Conservation (phyloP, 2,329 filamentous ascomycete species). For the Fusarium circinatum region DNA sequence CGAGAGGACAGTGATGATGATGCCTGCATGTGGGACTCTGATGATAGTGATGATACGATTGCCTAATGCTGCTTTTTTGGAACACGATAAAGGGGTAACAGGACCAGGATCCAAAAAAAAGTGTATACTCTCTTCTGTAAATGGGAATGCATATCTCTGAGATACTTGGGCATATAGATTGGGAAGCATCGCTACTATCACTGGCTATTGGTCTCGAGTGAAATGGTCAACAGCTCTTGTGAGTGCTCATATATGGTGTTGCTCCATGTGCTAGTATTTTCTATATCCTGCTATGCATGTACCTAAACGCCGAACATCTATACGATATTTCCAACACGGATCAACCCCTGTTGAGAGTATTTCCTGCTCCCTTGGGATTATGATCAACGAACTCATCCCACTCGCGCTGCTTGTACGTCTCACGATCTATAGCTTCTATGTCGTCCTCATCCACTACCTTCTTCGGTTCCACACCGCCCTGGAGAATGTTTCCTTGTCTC, state of each 20-base stretch:
- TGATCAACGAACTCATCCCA: conserved; percentile 97
- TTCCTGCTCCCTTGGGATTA: conserved; percentile 85
- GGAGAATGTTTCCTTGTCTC: conserved; percentile 85
- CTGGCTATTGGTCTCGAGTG: neutral
- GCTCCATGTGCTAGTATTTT: conserved; percentile 17
- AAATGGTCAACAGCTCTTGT: neutral
- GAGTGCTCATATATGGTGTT: conserved; percentile 9
- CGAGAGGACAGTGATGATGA: conserved; percentile 23
- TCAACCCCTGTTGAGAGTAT: conserved; percentile 81
- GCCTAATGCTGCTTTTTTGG: conserved; percentile 1
- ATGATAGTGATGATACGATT: conserved; percentile 19
- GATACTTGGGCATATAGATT: neutral
- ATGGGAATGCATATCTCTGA: neutral
- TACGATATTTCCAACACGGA: neutral
- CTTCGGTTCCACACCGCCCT: conserved; percentile 83
- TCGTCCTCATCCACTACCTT: conserved; percentile 90
- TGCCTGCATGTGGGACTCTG: conserved; percentile 18
- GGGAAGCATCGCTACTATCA: neutral
- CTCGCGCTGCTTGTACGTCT: conserved; percentile 90
- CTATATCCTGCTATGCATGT: conserved; percentile 16
- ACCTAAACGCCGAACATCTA: conserved; percentile 14
- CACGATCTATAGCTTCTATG: conserved; percentile 84
- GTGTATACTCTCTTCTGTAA: neutral
- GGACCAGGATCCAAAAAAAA: neutral
- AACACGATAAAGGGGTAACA: neutral